These are phyloP conservation scores for Peterozyma xylosa DNA, from an alignment of 805 yeast genomes.

Conservation along the genomic window DNA sequence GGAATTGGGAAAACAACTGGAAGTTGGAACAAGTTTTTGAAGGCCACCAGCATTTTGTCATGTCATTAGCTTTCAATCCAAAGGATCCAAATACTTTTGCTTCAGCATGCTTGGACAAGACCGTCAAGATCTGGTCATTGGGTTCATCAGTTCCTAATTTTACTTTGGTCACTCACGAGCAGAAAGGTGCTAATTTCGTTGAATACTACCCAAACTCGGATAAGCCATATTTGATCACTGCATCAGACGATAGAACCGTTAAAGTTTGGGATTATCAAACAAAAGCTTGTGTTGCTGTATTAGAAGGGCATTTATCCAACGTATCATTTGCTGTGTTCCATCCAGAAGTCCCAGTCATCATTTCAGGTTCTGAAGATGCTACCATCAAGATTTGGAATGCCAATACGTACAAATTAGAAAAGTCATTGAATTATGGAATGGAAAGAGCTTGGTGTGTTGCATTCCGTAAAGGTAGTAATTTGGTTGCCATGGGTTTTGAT, in stretches of 20 bases:
- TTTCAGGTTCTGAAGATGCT: slow-evolving; percentile 96
- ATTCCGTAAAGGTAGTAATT: slow-evolving; percentile 62
- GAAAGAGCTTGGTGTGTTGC: slow-evolving; percentile 97
- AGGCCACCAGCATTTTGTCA: slow-evolving; percentile 93
- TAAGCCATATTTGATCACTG: slow-evolving; percentile 89
- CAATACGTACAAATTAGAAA: slow-evolving; percentile 87
- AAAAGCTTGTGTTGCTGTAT: slow-evolving; percentile 87
- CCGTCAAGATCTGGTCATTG: slow-evolving; percentile 94
- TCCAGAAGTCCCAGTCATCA: slow-evolving; percentile 90
- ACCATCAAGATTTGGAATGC: slow-evolving; percentile 93
- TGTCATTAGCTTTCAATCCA: slow-evolving; percentile 93
- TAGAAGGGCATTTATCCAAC: slow-evolving; percentile 89
- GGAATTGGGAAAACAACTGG: slow-evolving; percentile 99
- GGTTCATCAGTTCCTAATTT: slow-evolving; percentile 85
- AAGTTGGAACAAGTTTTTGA: slow-evolving; percentile 81
- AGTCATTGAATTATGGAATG: slow-evolving; percentile 81
- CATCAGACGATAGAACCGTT: slow-evolving; percentile 85
- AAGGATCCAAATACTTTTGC: slow-evolving; percentile 98
- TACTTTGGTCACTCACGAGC: slow-evolving; percentile 84
- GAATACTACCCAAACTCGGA: slow-evolving; percentile 97
- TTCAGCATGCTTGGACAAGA: slow-evolving; percentile 91
- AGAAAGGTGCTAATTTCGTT: slow-evolving; percentile 91
- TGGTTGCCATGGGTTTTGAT: slow-evolving; percentile 90
- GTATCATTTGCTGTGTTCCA: slow-evolving; percentile 97
- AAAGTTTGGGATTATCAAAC: slow-evolving; percentile 97